Evolutionary conservation across 768 basidiomycete genomes (phyloP).

Genomic region (Hysterangium stoloniferum): DNA sequence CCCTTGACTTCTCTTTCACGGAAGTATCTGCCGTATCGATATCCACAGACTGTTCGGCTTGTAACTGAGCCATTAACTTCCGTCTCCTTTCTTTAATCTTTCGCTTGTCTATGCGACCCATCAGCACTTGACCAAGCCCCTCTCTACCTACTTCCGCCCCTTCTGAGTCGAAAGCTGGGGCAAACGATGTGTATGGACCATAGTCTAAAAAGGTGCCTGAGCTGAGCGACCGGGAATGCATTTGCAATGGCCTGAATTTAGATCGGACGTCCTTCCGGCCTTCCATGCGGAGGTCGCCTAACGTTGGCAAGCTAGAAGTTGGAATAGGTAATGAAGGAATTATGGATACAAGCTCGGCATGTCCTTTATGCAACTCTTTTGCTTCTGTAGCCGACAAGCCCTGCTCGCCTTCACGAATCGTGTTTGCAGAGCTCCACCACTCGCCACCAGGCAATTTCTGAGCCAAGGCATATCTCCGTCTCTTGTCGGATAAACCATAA

Average conservation of each 20-base stretch:
- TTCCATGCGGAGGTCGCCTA: slow-evolving; percentile 34
- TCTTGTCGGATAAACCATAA: slow-evolving; percentile 16
- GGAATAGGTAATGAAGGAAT: slow-evolving; percentile 49
- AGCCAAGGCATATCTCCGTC: slow-evolving; percentile 64
- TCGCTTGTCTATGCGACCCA: slow-evolving; percentile 39
- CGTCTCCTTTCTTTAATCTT: slow-evolving; percentile 22
- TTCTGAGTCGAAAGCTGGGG: slow-evolving; percentile 72
- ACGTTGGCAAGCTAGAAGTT: slow-evolving; percentile 32
- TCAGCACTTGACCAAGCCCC: slow-evolving; percentile 53
- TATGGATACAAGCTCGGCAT: slow-evolving; percentile 71
- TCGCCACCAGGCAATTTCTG: slow-evolving; percentile 72
- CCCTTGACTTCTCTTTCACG: slow-evolving; percentile 12
- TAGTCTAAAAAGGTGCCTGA: slow-evolving; percentile 73
- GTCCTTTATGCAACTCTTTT: slow-evolving; percentile 48
- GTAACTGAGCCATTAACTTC: slow-evolving; percentile 20
- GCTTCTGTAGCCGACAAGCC: slow-evolving; percentile 30
- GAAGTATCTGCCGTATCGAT: slow-evolving; percentile 12
- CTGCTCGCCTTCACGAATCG: slow-evolving; percentile 12
- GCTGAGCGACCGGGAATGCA: slow-evolving; percentile 41
- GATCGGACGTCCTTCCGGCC: slow-evolving; percentile 31
- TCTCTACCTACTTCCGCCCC: slow-evolving; percentile 61
- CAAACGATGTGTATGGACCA: slow-evolving; percentile 67
- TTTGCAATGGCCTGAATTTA: slow-evolving; percentile 36
- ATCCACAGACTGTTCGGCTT: slow-evolving; percentile 16
- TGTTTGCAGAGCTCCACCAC: slow-evolving; percentile 69